These are phyloP conservation scores for Iris macrosiphon DNA, from an alignment of 106 monocot species.

Conservation along the genomic window DNA sequence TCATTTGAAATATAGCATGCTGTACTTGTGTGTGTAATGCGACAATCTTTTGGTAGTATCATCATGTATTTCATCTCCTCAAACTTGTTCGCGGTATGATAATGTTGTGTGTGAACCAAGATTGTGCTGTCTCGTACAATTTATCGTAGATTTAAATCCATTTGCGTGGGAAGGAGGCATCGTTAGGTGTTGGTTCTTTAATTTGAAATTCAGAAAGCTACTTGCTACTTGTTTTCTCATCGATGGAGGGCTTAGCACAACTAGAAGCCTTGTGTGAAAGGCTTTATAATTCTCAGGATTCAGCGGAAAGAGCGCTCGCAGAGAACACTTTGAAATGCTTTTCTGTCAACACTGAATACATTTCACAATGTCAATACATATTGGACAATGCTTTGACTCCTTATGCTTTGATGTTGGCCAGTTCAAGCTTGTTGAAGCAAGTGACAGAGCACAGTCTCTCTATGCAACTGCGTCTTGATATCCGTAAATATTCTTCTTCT, in stretches of 20 bases:
- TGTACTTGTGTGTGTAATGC: constrained; percentile 59
- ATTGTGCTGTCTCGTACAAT: constrained; percentile 13
- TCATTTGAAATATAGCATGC: constrained; percentile 40
- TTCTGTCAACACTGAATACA: constrained; percentile 90
- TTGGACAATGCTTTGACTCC: constrained; percentile 97
- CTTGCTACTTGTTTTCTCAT: constrained; percentile 16
- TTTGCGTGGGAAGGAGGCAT: constrained; percentile 31
- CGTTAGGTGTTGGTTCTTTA: constrained; percentile 39
- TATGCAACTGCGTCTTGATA: constrained; percentile 91
- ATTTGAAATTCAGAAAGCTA: constrained; percentile 36
- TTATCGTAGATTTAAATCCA: constrained; percentile 30
- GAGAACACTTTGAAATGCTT: constrained; percentile 96
- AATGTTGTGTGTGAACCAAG: constrained; percentile 30
- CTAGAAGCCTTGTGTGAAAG: constrained; percentile 92
- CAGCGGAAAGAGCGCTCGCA: constrained; percentile 85
- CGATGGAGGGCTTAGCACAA: constrained; percentile 98
- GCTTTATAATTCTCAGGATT: constrained; percentile 97
- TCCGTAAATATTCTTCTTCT: constrained; percentile 67
- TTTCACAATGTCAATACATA: constrained; percentile 95
- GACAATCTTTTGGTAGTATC: constrained; percentile 31
- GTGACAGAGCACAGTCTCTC: constrained; percentile 91
- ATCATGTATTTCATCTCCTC: constrained; percentile 34
- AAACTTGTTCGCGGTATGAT: constrained; percentile 27
- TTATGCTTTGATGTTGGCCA: constrained; percentile 99
- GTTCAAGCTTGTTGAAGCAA: constrained; percentile 98